phyloP scores from a whole-genome alignment of 2,329 filamentous ascomycete genomes.

The Phyllachora maydis region DNA sequence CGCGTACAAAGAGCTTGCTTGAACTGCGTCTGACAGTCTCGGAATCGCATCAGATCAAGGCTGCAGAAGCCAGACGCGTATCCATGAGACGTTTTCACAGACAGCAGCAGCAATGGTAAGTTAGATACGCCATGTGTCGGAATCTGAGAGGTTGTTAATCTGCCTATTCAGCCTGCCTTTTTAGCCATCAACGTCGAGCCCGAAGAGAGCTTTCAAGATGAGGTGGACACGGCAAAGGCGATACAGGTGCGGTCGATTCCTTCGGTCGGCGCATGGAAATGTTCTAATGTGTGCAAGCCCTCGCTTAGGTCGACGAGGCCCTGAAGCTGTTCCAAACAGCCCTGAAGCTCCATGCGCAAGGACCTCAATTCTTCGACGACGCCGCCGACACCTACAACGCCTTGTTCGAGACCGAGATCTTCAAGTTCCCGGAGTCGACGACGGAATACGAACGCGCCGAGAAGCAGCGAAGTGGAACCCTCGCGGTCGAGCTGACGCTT shows the following conservation, averaged over 20 bases:
- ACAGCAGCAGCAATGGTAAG: too few relatives aligned
- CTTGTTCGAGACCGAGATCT: constrained; percentile 83
- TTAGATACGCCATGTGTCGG: too few relatives aligned
- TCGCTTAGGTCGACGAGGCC: constrained; percentile 95
- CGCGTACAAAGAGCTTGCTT: too few relatives aligned
- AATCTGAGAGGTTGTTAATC: too few relatives aligned
- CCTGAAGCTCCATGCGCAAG: constrained; percentile 78
- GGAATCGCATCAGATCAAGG: too few relatives aligned
- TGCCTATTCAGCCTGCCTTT: constrained; percentile 48
- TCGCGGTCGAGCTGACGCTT: constrained; percentile 23
- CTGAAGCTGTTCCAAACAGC: constrained; percentile 86
- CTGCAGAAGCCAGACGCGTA: too few relatives aligned
- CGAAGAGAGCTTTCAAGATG: constrained; percentile 75
- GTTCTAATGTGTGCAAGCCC: too few relatives aligned
- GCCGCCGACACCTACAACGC: constrained; percentile 65
- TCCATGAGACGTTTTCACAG: too few relatives aligned
- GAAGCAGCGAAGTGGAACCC: constrained; percentile 25
- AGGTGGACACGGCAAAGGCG: constrained; percentile 87
- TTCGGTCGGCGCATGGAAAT: too few relatives aligned
- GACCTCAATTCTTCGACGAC: constrained; percentile 51
- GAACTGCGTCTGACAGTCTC: too few relatives aligned
- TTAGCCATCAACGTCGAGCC: constrained; percentile 85
- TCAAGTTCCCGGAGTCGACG: constrained; percentile 70
- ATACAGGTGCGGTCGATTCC: too few relatives aligned
- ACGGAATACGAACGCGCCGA: constrained; percentile 67